Percentiles rank a stretch among this genome's conserved stretches.
phyloP scores from a whole-genome alignment of 371 early-diverging fungal genomes.

The Apophysomyces ossiformis region DNA sequence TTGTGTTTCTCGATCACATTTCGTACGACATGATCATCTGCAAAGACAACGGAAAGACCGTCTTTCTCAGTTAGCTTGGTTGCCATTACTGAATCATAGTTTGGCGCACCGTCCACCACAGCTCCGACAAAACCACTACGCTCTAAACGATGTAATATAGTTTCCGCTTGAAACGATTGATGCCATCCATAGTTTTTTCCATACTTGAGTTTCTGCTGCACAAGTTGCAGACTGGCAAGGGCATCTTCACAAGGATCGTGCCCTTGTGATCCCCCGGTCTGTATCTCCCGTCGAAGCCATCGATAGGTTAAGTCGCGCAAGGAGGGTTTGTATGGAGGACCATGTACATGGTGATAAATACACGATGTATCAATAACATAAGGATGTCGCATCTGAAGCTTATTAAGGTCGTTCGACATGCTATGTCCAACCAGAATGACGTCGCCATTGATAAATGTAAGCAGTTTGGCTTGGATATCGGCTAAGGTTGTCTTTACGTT shows the following conservation, averaged over 20 bases:
- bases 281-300: constrained; percentile 58
- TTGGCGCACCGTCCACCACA: constrained; percentile 19
- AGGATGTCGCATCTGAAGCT: constrained; percentile 61
- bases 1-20: constrained; percentile 28
- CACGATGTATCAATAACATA: constrained; percentile 73
- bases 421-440: constrained; percentile 80
- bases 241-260: constrained; percentile 81
- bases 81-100: constrained; percentile 17
- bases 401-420: constrained; percentile 74
- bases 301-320: constrained; percentile 60
- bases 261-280: constrained; percentile 35
- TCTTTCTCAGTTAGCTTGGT: constrained; percentile 16
- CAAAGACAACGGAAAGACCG: constrained; percentile 13
- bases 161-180: constrained; percentile 26
- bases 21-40: constrained; percentile 22
- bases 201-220: constrained; percentile 54
- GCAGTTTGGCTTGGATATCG: constrained; percentile 56
- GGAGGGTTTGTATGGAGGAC: constrained; percentile 59
- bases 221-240: constrained; percentile 65
- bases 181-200: constrained; percentile 34
- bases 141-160: constrained; percentile 24
- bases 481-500: constrained; percentile 54
- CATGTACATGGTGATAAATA: constrained; percentile 63
- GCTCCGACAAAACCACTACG: constrained; percentile 17
- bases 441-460: constrained; percentile 39